Base-by-base conservation (phyloP, 1,139 yeast genomes). In the Nadsonia starkeyi-henricii region DNA sequence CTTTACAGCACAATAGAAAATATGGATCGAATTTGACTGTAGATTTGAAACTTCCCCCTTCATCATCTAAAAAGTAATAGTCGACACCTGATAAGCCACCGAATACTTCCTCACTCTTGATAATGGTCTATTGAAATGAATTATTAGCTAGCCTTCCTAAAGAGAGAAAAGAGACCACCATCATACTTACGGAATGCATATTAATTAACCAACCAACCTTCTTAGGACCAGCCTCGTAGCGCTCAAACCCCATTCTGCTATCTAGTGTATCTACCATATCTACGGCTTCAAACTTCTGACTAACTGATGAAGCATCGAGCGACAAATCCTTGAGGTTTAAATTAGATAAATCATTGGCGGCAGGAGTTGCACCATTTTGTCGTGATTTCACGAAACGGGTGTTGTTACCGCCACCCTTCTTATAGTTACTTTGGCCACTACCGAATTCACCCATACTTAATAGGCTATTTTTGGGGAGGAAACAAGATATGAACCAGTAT, bases 21-120 rank as follows among this genome's bases (percentile, higher is more conserved):
- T 93, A 93, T 0, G 99, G 98, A 59, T 86, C 91, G 61, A 77
- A 85, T 52, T 77, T 81, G 19, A 85, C 66, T 0, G 95, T 83
- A 2, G 89, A 81, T 62, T 89, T 91, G 70, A 93, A 93, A 41
- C 85, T 79, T 2, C 97, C 98, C 44, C 99, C 99, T 65, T 89
- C 96, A 59, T 86, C 96, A 62, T 91, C 97, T n/a, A 93, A 67
- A 57, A 93, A 93, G 62, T 93, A 93, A 64, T 84, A 88, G 60
- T 91, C 97, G 2, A 91, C 96, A 3, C 91, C 98, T 0, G 96
- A 77, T 46, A 77, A 71, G 9, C 93, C 94, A 2, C 78, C 70
- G 18, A 75, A 61, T 46, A 72, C 70, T 26, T 76, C 79, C 9
- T 74, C 75, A 30, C 77, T 69, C 18, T 80, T 76, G 8, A 81